phyloP scores from a whole-genome alignment of 2,329 filamentous ascomycete species.

The Beauveria sp. region DNA sequence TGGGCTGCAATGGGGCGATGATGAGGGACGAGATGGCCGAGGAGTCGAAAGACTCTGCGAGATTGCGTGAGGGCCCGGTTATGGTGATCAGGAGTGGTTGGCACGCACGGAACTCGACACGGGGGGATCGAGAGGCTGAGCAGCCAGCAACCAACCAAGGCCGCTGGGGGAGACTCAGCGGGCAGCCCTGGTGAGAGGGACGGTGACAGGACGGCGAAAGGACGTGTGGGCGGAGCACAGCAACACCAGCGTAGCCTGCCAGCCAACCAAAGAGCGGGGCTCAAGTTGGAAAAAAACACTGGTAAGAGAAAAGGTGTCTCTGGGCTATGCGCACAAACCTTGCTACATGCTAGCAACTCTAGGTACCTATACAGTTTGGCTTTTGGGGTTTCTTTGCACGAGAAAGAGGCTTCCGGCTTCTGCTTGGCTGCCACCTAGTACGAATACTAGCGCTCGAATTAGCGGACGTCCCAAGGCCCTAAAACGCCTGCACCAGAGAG shows the following conservation, averaged over 20 bases:
- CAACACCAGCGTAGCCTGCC: not conserved
- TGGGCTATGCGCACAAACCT: too few relatives aligned
- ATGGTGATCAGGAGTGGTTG: constrained; percentile 11
- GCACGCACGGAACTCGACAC: constrained; percentile 7
- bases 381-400: too few relatives aligned
- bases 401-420: too few relatives aligned
- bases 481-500: not conserved
- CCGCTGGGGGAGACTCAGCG: not conserved
- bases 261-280: constrained; percentile 5
- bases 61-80: not conserved
- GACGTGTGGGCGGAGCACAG: constrained; percentile 1
- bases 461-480: not conserved
- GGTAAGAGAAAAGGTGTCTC: too few relatives aligned
- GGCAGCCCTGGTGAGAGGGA: not conserved
- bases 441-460: not conserved
- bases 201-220: not conserved
- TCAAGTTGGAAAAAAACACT: not conserved
- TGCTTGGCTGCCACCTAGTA: too few relatives aligned
- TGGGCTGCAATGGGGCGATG: not conserved
- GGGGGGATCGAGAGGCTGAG: constrained; percentile 10
- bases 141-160: not conserved
- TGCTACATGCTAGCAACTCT: too few relatives aligned
- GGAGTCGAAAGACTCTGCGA: not conserved
- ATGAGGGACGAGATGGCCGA: not conserved
- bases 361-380: too few relatives aligned